phyloP scores from a whole-genome alignment of 371 early-diverging fungal species.

The Mucor racemosus region DNA sequence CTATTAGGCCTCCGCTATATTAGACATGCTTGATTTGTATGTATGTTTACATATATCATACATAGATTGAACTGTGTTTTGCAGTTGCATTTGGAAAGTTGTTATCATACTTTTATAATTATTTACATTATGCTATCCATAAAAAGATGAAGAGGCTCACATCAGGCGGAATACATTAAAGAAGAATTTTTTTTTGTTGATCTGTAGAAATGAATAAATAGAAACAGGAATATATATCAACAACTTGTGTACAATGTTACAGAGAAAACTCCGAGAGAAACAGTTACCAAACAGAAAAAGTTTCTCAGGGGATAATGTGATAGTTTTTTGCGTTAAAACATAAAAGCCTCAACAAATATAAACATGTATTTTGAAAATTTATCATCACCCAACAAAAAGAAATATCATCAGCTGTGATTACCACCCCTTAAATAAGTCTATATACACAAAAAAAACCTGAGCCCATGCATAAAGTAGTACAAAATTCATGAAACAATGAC shows the following conservation, averaged over 20 bases:
- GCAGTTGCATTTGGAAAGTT: background rate
- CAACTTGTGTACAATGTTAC: background rate
- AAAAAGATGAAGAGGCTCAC: background rate
- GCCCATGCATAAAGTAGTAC: constrained; percentile 18
- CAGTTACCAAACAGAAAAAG: background rate
- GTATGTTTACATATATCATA: background rate
- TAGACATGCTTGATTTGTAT: background rate
- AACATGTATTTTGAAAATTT: background rate
- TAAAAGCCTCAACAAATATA: background rate
- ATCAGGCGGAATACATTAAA: background rate
- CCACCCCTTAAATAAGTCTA: constrained; percentile 1
- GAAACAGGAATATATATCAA: background rate
- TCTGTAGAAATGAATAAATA: background rate
- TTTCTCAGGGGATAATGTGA: background rate
- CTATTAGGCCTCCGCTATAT: background rate
- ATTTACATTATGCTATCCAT: background rate
- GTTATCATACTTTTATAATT: background rate
- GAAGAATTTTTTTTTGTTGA: background rate
- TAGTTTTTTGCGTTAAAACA: background rate
- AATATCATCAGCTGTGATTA: background rate
- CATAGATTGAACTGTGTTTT: background rate
- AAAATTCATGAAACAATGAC: constrained; percentile 27
- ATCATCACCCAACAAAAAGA: background rate
- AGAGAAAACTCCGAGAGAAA: background rate
- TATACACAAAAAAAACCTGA: background rate